Evolutionary conservation across 164 flowering plant genomes (phyloP), one percentile per base, ranked within the genome.

Genomic region (Chimonanthus salicifolius): DNA sequence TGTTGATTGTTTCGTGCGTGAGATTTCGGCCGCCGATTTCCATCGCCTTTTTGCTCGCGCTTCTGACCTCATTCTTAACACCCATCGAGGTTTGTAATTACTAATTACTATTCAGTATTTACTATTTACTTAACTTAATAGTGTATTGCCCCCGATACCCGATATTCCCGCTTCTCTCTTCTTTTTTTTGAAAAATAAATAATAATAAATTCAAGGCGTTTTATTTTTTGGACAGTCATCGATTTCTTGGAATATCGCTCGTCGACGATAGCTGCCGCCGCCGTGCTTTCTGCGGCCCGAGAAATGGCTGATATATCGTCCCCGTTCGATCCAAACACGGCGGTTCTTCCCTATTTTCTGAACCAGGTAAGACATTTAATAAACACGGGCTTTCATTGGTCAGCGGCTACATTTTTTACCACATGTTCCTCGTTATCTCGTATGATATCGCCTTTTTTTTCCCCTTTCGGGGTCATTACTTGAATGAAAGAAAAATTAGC

Each of bases 261-360:
- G 64, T 89, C 93, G 67, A 74, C 79, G 2, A 64, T 87, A 47
- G 90, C 93, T 4, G 89, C 93, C 45, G 90, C 91, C 1, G 89
- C 91, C 11, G 87, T 85, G 69, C 68, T 83, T 2, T 76, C 78
- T 44, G 87, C 83, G 64, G 80, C 82, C 66, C 81, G 82, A 13
- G 70, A 74, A 62, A 47, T 54, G 3, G 58, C 64, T 5, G 78
- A 74, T 43, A 66, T 74, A 10, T 47, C 76, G 69, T 63, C 20
- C 33, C 72, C n/a, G 11, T 74, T 72, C 5, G 62, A 67, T 16
- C 58, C 47, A 58, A 9, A 16, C 8, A 33, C 69, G 62, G 68
- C 43, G 10, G 10, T 58, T 2, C 80, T 80, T 47, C 80, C 78
- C 73, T 82, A 78, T 64, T 77, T 77, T 64, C 67, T 87, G 72